Evolutionary conservation across 305 asterid genomes (phyloP), one percentile per base, ranked within the genome.

Genomic region (Ilex paraguariensis): DNA sequence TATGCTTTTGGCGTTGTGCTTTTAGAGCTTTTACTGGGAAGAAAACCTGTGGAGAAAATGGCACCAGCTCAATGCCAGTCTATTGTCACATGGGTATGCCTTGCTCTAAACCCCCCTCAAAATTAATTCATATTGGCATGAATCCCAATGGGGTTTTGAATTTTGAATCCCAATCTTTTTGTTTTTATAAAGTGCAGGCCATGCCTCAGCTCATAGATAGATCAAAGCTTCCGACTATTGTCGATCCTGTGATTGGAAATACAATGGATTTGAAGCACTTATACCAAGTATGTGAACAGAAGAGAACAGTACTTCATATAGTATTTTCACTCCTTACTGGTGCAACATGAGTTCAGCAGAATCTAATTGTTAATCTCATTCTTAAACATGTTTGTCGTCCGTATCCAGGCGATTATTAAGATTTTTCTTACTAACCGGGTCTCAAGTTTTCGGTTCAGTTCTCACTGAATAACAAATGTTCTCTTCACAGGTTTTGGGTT

Each of bases 191-290:
- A 45, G 46, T 70, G 70, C 63, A 87, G 95, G 95, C 95, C 70
- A 81, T 85, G 91, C 95, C 96, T 64, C 96, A 88, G 71, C 96
- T 88, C 31, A 88, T 86, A 1, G 96, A 88, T 69, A 77, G 95
- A 86, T 74, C 90, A 60, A 86, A 86, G 83, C 90, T 86, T 70
- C 93, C 93, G 9, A 79, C 51, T 63, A 82, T 88, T 10, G 75
- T 88, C 13, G 95, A 88, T 66, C 87, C 86, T 10, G 84, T 77
- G 68, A 86, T 88, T 33, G 72, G 68, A 67, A 65, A 84, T 72
- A 71, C 88, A n/a, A 86, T 88, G 95, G 95, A 88, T 66, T 77
- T 86, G 71, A 88, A 87, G 64, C 88, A 87, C 68, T 70, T 85
- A 59, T 85, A 68, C 70, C 95, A 87, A 92, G 95, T 82, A 73